Conservation (phyloP, 495 filamentous ascomycete species). For the Tuber microsphaerosporum region DNA sequence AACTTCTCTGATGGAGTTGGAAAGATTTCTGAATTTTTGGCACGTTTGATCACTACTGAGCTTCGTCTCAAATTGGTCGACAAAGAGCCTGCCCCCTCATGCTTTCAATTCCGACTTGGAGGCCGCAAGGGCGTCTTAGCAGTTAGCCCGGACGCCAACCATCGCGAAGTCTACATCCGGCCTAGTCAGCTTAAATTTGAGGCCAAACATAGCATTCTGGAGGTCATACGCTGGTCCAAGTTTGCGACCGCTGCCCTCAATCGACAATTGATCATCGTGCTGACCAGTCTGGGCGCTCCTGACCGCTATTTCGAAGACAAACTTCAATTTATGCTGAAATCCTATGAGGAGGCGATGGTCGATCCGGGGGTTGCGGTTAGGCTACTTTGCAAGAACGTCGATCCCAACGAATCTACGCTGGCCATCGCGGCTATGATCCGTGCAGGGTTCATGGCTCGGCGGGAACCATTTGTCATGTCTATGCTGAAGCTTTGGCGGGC, state of each 20-base stretch:
- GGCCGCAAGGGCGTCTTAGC: constrained; percentile 87
- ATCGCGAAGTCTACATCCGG: constrained; percentile 64
- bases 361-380: constrained; percentile 56
- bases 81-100: constrained; percentile 57
- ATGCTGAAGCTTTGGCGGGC: constrained; percentile 68
- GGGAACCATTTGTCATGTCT: constrained; percentile 77
- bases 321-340: constrained; percentile 55
- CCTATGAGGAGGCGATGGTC: constrained; percentile 61
- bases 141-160: constrained; percentile 51
- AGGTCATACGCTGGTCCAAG: constrained; percentile 75
- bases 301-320: constrained; percentile 62
- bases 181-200: constrained; percentile 81
- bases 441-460: constrained; percentile 66
- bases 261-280: constrained; percentile 76
- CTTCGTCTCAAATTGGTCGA: constrained; percentile 49
- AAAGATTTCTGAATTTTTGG: constrained; percentile 74
- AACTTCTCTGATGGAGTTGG: constrained; percentile 92
- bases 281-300: constrained; percentile 67
- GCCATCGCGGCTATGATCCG: constrained; percentile 64
- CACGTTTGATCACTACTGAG: constrained; percentile 59
- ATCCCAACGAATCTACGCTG: constrained; percentile 75
- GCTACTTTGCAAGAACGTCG: constrained; percentile 66
- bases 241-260: constrained; percentile 73
- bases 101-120: constrained; percentile 83
- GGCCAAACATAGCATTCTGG: constrained; percentile 61